Conservation (phyloP, 164 flowering plant genomes). For the Santalum album region DNA sequence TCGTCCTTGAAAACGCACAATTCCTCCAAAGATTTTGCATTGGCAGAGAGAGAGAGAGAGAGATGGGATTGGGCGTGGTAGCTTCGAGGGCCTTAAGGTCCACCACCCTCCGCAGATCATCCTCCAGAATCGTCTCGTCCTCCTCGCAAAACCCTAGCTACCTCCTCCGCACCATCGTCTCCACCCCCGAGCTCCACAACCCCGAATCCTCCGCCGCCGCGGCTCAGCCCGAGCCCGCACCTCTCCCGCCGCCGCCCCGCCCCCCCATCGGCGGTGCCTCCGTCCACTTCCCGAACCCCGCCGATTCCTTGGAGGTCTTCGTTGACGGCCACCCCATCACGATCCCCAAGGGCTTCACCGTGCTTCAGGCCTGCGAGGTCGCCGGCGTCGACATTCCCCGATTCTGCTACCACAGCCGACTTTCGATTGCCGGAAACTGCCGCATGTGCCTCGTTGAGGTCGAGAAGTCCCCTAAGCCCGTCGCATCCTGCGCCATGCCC, state of each 20-base stretch:
- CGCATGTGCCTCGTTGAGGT: slow-evolving; percentile 98
- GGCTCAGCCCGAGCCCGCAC: slow-evolving; percentile 21
- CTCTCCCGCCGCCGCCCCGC: slow-evolving; percentile 39
- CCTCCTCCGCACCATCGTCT: slow-evolving; percentile 31
- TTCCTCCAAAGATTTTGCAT: too few species aligned
- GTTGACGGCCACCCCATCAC: slow-evolving; percentile 92
- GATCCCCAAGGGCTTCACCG: slow-evolving; percentile 92
- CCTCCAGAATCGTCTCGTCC: background rate
- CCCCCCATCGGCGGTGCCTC: slow-evolving; percentile 73
- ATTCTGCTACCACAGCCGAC: slow-evolving; percentile 84
- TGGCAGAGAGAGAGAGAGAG: background rate
- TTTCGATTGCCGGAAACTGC: slow-evolving; percentile 96
- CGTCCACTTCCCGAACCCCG: slow-evolving; percentile 61
- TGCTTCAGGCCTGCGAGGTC: slow-evolving; percentile 89
- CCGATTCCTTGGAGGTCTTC: slow-evolving; percentile 88
- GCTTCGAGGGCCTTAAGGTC: background rate
- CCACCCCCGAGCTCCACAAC: slow-evolving; percentile 69
- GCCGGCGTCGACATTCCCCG: slow-evolving; percentile 96
- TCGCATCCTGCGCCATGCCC: slow-evolving; percentile 99
- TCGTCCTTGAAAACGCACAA: too few species aligned
- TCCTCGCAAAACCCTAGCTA: background rate
- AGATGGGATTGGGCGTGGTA: background rate
- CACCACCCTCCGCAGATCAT: slow-evolving; percentile 3
- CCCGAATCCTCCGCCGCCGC: slow-evolving; percentile 42
- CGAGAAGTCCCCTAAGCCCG: slow-evolving; percentile 98